Base-by-base conservation (phyloP, 805 yeast genomes). In the Kluyveromyces dobzhanskii region DNA sequence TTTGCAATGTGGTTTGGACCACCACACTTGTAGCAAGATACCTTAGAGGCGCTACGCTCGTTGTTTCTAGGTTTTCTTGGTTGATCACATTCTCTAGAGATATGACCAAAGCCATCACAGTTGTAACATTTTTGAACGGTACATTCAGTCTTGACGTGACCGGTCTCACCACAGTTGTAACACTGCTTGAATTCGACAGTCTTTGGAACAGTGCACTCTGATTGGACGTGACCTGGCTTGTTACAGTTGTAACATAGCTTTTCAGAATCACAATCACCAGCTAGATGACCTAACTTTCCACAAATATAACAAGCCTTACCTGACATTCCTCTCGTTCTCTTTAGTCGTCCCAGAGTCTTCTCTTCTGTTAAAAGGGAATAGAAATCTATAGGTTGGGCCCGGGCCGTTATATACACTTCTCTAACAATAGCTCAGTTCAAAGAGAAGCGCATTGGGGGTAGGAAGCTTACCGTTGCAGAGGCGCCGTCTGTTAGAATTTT, bases 181-280 rank as follows among this genome's bases (percentile, higher is more conserved):
- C 97, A 87, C 64, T 87, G 87, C 66, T 87, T 87, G 62, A 76
- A 76, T 51, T 78, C 77, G 50, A 83, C 75, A 64, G 86, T 87
- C 65, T 80, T 84, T 59, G 95, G 94, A 58, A 79, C 78, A 32
- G 92, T 82, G 66, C 97, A 87, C 48, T 83, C 94, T 51, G 77
- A 74, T 39, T 92, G 84, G 65, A 85, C 88, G 65, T 85, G 95
- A 48, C 92, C 92, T 44, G 94, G 81, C 64, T 80, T 73, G 61
- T 80, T 84, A 67, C 95, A 85, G 78, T 86, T 85, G 82, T 86
- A 85, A 68, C 95, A 85, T 59, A 85, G 71, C 69, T 88, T 80
- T 64, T 82, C 88, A 44, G 79, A 71, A 66, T 85, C 88, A 69
- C 97, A 87, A 59, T 76, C 81, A 59, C 83, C 92, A 51, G 95